Conservation (phyloP, 768 basidiomycete species). For the Lanmaoa pseudosensibilis region DNA sequence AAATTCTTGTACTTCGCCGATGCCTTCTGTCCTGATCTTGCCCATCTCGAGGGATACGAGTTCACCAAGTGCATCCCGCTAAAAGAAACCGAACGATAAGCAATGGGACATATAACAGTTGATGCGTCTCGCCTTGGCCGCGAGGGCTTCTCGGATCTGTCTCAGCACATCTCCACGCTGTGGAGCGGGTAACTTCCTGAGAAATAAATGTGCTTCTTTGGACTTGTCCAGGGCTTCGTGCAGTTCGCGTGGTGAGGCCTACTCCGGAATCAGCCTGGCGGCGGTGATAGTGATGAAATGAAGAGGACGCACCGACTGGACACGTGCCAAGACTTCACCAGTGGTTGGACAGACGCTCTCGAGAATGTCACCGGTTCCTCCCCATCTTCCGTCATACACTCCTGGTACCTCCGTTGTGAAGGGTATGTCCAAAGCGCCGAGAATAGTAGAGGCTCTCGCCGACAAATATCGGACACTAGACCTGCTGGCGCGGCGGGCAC, state of each 20-base stretch:
- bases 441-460: constrained; percentile 64
- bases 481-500: constrained; percentile 19
- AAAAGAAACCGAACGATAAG: constrained; percentile 14
- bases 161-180: constrained; percentile 85
- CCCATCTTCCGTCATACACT: constrained; percentile 83
- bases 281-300: neutral
- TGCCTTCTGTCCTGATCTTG: constrained; percentile 86
- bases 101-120: neutral
- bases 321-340: constrained; percentile 76
- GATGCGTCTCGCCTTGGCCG: constrained; percentile 57
- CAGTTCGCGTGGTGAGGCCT: constrained; percentile 76
- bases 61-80: constrained; percentile 79
- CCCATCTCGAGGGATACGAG: constrained; percentile 90
- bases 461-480: constrained; percentile 51
- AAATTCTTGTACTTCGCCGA: constrained; percentile 94
- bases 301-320: constrained; percentile 56
- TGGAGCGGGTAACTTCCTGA: constrained; percentile 83
- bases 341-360: constrained; percentile 82
- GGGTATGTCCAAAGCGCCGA: constrained; percentile 63
- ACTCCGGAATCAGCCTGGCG: constrained; percentile 12
- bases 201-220: constrained; percentile 67
- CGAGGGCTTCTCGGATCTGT: constrained; percentile 82
- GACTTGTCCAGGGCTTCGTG: constrained; percentile 65
- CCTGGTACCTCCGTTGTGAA: constrained; percentile 59
- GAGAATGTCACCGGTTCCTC: constrained; percentile 67